Evolutionary conservation across 2,329 filamentous ascomycete species (phyloP).

Genomic region (Dactylonectria estremocensis): DNA sequence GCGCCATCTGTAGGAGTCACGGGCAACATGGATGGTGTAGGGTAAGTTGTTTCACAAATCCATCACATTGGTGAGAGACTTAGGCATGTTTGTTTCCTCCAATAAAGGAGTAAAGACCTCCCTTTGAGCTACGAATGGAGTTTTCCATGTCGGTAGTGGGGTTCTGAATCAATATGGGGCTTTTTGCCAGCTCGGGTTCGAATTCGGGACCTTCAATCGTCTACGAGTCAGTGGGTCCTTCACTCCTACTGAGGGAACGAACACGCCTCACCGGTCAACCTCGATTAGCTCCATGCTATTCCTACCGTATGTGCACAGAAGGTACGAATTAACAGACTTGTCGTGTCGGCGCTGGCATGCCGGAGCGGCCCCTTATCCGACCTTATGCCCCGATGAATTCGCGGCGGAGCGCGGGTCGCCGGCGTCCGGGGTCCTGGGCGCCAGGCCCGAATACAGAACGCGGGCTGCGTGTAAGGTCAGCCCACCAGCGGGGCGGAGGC

Average conservation of each 20-base stretch:
- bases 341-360: constrained; percentile 4
- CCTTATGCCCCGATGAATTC: constrained; percentile 7
- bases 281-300: neutral
- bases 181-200: neutral
- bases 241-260: neutral
- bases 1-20: no score
- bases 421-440: constrained; percentile 11
- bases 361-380: constrained; percentile 25
- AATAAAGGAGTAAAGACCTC: neutral
- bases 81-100: neutral
- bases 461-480: constrained; percentile 37
- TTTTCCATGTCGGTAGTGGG: neutral
- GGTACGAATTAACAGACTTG: no score
- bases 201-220: neutral
- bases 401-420: constrained; percentile 17
- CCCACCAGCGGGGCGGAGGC: constrained; percentile 46
- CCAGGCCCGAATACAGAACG: constrained; percentile 44
- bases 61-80: neutral
- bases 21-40: neutral
- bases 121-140: neutral
- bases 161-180: neutral
- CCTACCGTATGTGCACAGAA: neutral
- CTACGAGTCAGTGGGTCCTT: neutral
- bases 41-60: neutral
- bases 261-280: neutral